These are phyloP conservation scores for Mimosa pudica DNA, from an alignment of 306 rosid species.

Conservation along the genomic window DNA sequence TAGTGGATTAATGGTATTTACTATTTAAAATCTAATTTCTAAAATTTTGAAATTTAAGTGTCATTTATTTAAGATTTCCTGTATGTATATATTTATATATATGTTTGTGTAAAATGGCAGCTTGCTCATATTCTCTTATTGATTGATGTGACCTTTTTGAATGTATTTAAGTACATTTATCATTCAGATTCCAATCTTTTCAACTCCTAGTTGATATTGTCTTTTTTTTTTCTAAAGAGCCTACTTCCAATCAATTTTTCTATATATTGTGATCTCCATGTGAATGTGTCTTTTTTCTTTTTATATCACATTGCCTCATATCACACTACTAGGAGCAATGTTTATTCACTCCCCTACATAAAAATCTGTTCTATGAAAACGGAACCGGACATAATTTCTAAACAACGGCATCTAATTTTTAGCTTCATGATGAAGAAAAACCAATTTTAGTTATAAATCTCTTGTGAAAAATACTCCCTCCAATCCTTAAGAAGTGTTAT, in stretches of 20 bases:
- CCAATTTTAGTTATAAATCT: neutral
- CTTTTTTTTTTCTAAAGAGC: neutral
- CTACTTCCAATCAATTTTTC: neutral
- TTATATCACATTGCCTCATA: neutral
- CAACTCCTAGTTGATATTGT: neutral
- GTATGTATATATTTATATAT: no score
- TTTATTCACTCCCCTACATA: no score
- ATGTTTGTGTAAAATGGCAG: neutral
- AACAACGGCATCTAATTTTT: neutral
- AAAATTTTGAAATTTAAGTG: no score
- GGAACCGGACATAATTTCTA: no score
- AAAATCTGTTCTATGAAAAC: no score
- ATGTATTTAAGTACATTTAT: neutral
- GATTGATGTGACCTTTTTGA: neutral
- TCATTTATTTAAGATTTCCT: no score
- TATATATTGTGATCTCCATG: neutral
- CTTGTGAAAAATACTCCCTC: neutral
- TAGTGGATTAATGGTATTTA: no score
- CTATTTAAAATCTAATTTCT: no score
- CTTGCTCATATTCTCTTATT: neutral
- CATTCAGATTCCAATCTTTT: neutral
- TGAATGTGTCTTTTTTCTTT: neutral
- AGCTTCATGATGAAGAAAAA: neutral
- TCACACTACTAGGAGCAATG: no score
- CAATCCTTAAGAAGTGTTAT: no score